These are phyloP conservation scores for Xylariaceae sp. DNA, from an alignment of 2,329 filamentous ascomycete species.

Conservation along the genomic window DNA sequence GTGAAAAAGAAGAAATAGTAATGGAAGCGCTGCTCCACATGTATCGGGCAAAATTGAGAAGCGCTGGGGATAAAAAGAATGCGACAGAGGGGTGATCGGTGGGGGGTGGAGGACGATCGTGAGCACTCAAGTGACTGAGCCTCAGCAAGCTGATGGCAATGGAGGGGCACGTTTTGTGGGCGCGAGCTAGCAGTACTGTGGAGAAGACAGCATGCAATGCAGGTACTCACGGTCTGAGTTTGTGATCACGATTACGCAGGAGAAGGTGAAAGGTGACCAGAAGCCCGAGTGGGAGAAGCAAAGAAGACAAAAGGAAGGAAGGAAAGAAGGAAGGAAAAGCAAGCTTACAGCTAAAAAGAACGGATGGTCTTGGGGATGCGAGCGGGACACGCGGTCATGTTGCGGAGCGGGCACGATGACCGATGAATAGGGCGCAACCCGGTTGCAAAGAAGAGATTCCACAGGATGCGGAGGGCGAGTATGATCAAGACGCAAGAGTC, in stretches of 20 bases:
- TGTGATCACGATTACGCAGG: not conserved
- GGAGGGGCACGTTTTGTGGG: conserved; percentile 9
- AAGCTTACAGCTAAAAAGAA: conserved; percentile 26
- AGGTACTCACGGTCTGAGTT: too few species aligned
- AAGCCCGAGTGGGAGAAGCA: not conserved
- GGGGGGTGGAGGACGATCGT: not conserved
- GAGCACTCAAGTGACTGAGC: not conserved
- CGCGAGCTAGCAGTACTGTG: not conserved
- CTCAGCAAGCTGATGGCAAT: not conserved
- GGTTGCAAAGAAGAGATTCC: not conserved
- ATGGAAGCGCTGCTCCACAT: not conserved
- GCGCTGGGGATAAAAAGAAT: not conserved
- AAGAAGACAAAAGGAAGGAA: not conserved
- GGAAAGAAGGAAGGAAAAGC: not conserved
- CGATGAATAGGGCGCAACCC: conserved; percentile 3
- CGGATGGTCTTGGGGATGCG: conserved; percentile 14
- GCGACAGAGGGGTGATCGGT: not conserved
- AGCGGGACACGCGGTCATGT: conserved; percentile 27
- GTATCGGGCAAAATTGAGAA: not conserved
- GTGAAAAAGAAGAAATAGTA: not conserved
- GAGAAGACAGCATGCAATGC: not conserved
- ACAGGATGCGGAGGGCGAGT: not conserved
- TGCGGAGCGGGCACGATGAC: conserved; percentile 20
- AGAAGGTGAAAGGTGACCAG: not conserved
- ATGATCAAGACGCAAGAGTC: not conserved